Base-by-base conservation (phyloP, 495 filamentous ascomycete species). In the Penicillium atrosanguineum region DNA sequence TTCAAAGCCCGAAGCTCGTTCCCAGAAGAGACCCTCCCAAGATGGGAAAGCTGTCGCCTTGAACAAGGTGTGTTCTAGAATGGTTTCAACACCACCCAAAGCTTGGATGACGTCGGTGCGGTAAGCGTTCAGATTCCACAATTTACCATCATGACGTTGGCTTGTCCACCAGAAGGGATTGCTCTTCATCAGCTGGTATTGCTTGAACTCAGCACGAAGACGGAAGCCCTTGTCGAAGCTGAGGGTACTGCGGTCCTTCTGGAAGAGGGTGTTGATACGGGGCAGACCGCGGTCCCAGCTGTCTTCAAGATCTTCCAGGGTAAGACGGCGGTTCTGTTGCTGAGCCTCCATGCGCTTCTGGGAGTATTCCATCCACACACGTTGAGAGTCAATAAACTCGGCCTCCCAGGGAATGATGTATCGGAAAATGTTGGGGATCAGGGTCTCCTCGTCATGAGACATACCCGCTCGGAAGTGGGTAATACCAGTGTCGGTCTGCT, bases 81-180 rank as follows among this genome's bases (percentile, higher is more conserved):
- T 99, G 2, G 95, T 97, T 67, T 99, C 95, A n/a, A 99, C 95
- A 86, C 95, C 95, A 65, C 95, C 95, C 50, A 99, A 80, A 0
- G 94, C 92, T 68, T 99, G 95, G 54, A 99, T 99, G 29, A 99
- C 95, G 76, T 99, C 95, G 9, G 95, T 97, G 57, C 95, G 81
- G 71, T 99, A 97, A 18, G 95, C 92, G 57, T 97, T 99, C 61
- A 99, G 71, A 62, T 99, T 97, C 95, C 95, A 99, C 37, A 99
- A 75, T 70, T 97, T 99, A 69, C 95, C 95, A 63, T 99, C 95
- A 63, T 99, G 95, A 44, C 95, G 79, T 69, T 97, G 95, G 62
- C 89, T 95, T 3, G 95, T 99, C 95, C 94, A 98, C 93, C 92
- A 97, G 80, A 97, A 98, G 0, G 94, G 93, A 69, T 97, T 97